Evolutionary conservation across 176 grass and related monocot genomes (phyloP), one percentile per base, ranked within the genome.

Genomic region (Oryza meyeriana): DNA sequence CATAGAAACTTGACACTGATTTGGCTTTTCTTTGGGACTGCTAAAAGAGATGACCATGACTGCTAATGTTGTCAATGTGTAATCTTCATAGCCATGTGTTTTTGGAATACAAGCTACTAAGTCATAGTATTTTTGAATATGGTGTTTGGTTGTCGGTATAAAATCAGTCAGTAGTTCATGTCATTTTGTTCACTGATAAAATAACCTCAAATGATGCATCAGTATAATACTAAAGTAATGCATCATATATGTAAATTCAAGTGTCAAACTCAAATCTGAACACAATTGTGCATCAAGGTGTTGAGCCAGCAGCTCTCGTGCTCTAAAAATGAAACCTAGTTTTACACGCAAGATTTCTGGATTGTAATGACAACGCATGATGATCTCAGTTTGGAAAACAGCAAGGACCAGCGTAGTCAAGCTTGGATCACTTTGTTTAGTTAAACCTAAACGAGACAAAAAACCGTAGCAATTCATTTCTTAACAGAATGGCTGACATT

Each of bases 351-450:
- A 74, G 17, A 20, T 85, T 77, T 81, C 22, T 81, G 17, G 83
- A 38, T 35, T n/a, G 42, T 82, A 82, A 59, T 72, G 77, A 81
- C 87, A 82, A 22, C 66, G 25, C 66, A 73, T 73, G 66, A 55
- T 67, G 73, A 67, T 32, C 57, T 81, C 28, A 1, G 42, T 86
- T 61, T 39, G 45, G 36, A 59, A 89, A 86, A 86, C 42, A 85
- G 27, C 28, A 61, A 65, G 79, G 52, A 61, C 44, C 59, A 72
- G 14, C 66, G 61, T 50, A 59, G 83, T 86, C 59, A 82, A 74
- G 61, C 16, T 73, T 76, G 28, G 79, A 86, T 90, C 57, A 74
- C n/a, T 61, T 67, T 73, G 66, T 82, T 90, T 86, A 67, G 24
- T 48, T 73, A 86, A 18, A 73, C 59, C 44, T 78, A 61, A 65